These are phyloP conservation scores for Sphaerostilbella broomeana DNA, from an alignment of 2,329 filamentous ascomycete genomes.

Conservation along the genomic window DNA sequence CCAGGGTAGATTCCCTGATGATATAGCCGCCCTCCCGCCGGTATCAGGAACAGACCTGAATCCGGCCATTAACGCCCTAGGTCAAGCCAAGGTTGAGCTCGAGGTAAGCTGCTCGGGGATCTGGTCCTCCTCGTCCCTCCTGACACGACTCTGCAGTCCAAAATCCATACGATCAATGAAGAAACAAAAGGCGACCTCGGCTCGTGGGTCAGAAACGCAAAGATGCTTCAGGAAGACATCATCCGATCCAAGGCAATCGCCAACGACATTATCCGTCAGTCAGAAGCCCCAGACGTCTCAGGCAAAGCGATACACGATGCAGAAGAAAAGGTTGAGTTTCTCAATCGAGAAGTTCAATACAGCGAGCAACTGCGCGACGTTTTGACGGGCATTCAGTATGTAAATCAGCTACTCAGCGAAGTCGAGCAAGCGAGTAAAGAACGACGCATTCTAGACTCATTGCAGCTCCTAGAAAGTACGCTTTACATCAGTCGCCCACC, in stretches of 20 bases:
- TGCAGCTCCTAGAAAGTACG: conserved; percentile 51
- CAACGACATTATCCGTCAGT: conserved; percentile 70
- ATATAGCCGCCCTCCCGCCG: conserved; percentile 30
- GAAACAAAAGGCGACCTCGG: conserved; percentile 74
- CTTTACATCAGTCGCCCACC: too few species aligned
- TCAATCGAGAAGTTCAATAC: conserved; percentile 52
- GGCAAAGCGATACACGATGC: conserved; percentile 48
- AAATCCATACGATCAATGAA: conserved; percentile 70
- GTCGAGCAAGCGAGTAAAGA: conserved; percentile 54
- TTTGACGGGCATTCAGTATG: conserved; percentile 46
- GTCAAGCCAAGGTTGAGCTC: conserved; percentile 29
- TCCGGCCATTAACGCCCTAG: conserved; percentile 34
- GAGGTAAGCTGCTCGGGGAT: conserved; percentile 28
- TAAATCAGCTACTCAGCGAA: conserved; percentile 54
- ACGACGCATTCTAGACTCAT: conserved; percentile 48
- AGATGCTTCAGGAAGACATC: conserved; percentile 79
- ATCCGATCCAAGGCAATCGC: conserved; percentile 72
- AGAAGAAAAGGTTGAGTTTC: conserved; percentile 49
- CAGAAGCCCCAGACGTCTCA: conserved; percentile 55
- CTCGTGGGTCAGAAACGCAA: conserved; percentile 79
- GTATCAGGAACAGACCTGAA: conserved; percentile 33
- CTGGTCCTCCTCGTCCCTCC: not conserved
- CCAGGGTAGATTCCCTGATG: conserved; percentile 36
- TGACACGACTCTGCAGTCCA: conserved; percentile 30
- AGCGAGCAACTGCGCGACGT: conserved; percentile 49